Evolutionary conservation across 2,329 filamentous ascomycete species (phyloP).

Genomic region (Diaporthe sp.): DNA sequence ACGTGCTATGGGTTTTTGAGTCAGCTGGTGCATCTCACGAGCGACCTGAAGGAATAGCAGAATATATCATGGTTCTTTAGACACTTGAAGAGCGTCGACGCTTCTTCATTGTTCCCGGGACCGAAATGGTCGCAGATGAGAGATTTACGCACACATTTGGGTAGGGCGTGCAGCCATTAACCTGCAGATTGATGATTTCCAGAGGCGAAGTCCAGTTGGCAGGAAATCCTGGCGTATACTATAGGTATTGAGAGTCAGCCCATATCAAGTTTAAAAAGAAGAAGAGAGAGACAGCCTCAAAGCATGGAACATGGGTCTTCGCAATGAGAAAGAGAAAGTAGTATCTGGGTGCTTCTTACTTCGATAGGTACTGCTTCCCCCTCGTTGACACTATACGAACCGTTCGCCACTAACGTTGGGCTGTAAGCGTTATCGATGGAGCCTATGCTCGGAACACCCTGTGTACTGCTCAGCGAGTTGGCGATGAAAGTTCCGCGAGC

Average conservation of each 20-base stretch:
- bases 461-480: constrained; percentile 16
- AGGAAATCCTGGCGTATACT: constrained; percentile 26
- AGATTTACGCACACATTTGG: background rate
- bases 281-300: too few relatives aligned
- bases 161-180: constrained; percentile 24
- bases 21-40: background rate
- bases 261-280: too few relatives aligned
- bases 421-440: constrained; percentile 28
- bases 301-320: background rate
- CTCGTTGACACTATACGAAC: constrained; percentile 21
- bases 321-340: background rate
- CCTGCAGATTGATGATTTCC: constrained; percentile 15
- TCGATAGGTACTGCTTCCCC: constrained; percentile 16
- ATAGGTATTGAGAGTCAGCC: background rate
- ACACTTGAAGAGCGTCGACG: too few relatives aligned
- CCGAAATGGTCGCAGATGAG: too few relatives aligned
- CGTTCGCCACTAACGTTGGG: constrained; percentile 5
- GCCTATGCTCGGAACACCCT: constrained; percentile 25
- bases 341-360: background rate
- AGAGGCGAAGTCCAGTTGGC: constrained; percentile 26
- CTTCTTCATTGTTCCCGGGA: too few relatives aligned
- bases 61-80: background rate
- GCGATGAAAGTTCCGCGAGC: constrained; percentile 9
- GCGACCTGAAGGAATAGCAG: too few relatives aligned
- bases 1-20: background rate